These are phyloP conservation scores for Microdochium bolleyi DNA, from an alignment of 2,329 filamentous ascomycete species.

Conservation along the genomic window DNA sequence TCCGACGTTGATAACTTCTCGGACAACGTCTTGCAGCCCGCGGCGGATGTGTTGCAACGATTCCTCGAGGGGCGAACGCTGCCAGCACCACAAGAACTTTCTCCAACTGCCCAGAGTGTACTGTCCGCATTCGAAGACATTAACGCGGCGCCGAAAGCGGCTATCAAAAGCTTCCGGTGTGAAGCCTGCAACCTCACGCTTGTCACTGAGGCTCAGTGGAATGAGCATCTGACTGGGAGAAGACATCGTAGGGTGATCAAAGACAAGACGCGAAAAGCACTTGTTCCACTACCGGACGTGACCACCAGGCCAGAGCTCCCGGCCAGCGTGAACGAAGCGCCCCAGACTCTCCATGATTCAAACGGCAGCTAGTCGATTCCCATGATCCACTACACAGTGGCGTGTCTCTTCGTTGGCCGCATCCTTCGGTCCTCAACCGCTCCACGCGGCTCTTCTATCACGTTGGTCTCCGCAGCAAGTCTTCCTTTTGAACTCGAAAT, in stretches of 20 bases:
- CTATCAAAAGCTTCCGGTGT: constrained; percentile 45
- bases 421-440: no score
- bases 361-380: neutral
- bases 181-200: constrained; percentile 62
- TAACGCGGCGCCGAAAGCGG: constrained; percentile 39
- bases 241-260: constrained; percentile 24
- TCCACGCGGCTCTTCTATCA: no score
- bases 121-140: constrained; percentile 52
- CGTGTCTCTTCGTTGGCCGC: no score
- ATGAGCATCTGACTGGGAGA: constrained; percentile 33
- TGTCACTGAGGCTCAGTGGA: constrained; percentile 46
- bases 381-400: no score
- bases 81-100: constrained; percentile 40
- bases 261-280: constrained; percentile 15
- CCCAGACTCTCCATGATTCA: neutral
- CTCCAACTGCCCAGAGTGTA: constrained; percentile 39
- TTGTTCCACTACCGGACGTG: constrained; percentile 10
- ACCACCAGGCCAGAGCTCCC: neutral
- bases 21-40: constrained; percentile 56
- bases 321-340: neutral
- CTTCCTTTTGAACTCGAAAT: no score
- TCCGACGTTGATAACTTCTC: constrained; percentile 58
- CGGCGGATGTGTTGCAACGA: constrained; percentile 47
- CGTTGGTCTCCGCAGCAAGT: no score
- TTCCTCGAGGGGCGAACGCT: constrained; percentile 55